Conservation (phyloP, 306 rosid species). For the Lathyrus sativus region DNA sequence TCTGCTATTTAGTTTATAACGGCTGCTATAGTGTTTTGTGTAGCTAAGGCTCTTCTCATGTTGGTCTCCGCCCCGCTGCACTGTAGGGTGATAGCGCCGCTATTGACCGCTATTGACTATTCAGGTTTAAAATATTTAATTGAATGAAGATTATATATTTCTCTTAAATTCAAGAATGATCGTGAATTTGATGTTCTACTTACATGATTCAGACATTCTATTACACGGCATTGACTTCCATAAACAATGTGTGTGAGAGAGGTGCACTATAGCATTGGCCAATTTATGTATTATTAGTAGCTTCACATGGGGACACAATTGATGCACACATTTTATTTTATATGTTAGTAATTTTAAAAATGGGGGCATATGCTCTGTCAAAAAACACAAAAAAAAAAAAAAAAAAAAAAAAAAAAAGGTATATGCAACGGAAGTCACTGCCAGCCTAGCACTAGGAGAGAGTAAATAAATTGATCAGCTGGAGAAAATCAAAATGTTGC, state of each 20-base stretch:
- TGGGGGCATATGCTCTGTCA: not conserved
- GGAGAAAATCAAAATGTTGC: not conserved
- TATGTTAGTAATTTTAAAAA: slow-evolving; percentile 20
- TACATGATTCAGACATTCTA: slow-evolving; percentile 31
- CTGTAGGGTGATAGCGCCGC: no score
- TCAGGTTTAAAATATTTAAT: not conserved
- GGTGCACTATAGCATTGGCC: slow-evolving; percentile 22
- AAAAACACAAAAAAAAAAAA: not conserved
- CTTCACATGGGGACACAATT: slow-evolving; percentile 41
- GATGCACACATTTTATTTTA: not conserved
- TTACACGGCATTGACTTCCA: slow-evolving; percentile 42
- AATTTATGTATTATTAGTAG: slow-evolving; percentile 8
- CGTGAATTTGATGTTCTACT: slow-evolving; percentile 28
- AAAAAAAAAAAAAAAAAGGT: not conserved
- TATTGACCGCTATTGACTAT: no score
- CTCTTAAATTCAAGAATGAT: slow-evolving; percentile 16
- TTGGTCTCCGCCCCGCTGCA: no score
- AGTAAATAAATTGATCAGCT: not conserved
- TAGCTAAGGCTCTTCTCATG: no score
- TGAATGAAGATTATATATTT: slow-evolving; percentile 2
- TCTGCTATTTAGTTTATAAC: no score
- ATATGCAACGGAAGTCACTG: slow-evolving; percentile 1
- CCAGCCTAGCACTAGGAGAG: not conserved
- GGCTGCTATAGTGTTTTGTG: no score
- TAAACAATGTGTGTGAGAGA: slow-evolving; percentile 8